phyloP scores from a whole-genome alignment of 805 yeast genomes.

The Candida multigemmis region DNA sequence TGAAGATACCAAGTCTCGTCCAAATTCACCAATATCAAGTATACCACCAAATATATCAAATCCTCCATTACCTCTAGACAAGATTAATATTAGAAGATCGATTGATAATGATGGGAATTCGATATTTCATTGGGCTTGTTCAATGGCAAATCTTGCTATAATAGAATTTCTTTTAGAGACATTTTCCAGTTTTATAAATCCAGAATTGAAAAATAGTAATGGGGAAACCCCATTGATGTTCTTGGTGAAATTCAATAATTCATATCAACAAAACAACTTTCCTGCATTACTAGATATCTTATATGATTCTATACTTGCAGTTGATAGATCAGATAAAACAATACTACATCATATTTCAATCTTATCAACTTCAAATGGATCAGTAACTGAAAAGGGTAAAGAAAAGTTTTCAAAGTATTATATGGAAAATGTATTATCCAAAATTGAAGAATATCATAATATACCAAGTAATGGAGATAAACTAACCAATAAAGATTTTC shows the following conservation, averaged over 20 bases:
- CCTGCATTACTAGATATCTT: constrained; percentile 23
- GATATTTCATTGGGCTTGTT: constrained; percentile 92
- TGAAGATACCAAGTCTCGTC: constrained; percentile 27
- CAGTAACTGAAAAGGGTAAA: constrained; percentile 14
- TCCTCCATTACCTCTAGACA: constrained; percentile 47
- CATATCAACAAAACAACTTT: constrained; percentile 28
- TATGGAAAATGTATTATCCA: constrained; percentile 26
- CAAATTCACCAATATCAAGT: constrained; percentile 1
- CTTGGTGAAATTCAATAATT: constrained; percentile 29
- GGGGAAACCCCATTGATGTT: constrained; percentile 80
- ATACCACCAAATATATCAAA: constrained; percentile 31
- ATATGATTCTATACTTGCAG: constrained; percentile 25
- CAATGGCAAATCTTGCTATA: constrained; percentile 68
- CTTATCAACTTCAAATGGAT: constrained; percentile 12
- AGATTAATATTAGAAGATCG: constrained; percentile 69
- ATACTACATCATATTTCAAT: constrained; percentile 34
- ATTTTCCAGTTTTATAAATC: constrained; percentile 57
- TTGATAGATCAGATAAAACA: constrained; percentile 30
- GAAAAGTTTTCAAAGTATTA: constrained; percentile 31
- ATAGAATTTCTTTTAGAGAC: constrained; percentile 55
- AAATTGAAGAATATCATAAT: constrained; percentile 16
- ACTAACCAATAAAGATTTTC: constrained; percentile 14
- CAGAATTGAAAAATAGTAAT: constrained; percentile 63
- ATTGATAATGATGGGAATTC: constrained; percentile 93
- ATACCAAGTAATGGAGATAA: constrained; percentile 1